Percentiles rank a stretch among this genome's conserved stretches.
These are phyloP conservation scores for Vitis labrusca DNA, from an alignment of 164 flowering plant genomes.

Conservation along the genomic window DNA sequence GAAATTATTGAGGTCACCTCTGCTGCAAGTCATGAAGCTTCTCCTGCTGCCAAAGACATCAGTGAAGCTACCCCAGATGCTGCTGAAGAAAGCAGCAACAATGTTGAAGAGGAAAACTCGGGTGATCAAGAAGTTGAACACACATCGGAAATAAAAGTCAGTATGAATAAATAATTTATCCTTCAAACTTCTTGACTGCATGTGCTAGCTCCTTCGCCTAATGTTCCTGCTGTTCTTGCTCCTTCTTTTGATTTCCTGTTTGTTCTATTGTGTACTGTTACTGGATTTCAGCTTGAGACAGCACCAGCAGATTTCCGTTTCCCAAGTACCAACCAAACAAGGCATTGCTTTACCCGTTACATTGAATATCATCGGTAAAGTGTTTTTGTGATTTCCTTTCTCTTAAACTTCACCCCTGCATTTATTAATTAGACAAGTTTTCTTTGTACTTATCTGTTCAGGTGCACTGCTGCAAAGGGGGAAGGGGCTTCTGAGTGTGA, in stretches of 20 bases:
- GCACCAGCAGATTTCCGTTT: constrained; percentile 87
- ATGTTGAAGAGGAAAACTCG: constrained; percentile 23
- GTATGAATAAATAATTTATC: constrained; percentile 1
- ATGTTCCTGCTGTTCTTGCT: too few species aligned
- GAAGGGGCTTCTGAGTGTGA: constrained; percentile 8
- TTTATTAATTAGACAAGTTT: background rate
- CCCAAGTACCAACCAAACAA: constrained; percentile 78
- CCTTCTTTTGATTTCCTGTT: background rate
- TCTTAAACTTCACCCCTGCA: background rate
- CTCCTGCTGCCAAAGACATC: constrained; percentile 26
- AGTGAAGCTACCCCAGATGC: constrained; percentile 22
- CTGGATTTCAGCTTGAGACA: constrained; percentile 59
- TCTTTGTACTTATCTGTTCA: background rate
- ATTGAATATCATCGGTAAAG: constrained; percentile 73
- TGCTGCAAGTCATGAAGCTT: constrained; percentile 14
- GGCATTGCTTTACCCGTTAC: constrained; percentile 84
- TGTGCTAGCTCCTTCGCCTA: background rate
- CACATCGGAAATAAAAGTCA: constrained; percentile 54
- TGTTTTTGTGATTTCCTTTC: background rate
- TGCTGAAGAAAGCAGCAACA: constrained; percentile 32
- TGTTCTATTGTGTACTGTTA: background rate
- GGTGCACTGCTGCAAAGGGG: constrained; percentile 13
- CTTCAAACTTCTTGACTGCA: background rate
- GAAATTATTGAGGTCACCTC: constrained; percentile 26
- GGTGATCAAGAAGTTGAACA: constrained; percentile 42